Base-by-base conservation (phyloP, 2,329 filamentous ascomycete species). In the Gremmenia infestans region DNA sequence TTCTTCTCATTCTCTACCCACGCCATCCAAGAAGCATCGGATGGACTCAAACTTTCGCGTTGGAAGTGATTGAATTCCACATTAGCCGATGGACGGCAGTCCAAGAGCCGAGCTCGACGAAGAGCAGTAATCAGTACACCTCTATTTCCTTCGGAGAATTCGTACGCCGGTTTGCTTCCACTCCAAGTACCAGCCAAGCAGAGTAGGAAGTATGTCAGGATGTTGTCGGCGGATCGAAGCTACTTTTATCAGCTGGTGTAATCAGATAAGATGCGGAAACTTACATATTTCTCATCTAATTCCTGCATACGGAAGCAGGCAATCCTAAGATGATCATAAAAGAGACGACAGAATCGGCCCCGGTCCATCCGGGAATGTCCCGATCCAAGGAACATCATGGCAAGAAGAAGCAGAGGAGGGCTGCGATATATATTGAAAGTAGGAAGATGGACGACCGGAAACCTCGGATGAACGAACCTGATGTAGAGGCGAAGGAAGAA, bases 381-480 rank as follows among this genome's bases (percentile, higher is more conserved):
- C 12, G 65, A 66, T 3, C 66, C 66, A 7, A 68, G 57, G 45
- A 68, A 66, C 64, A 67, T 67, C 65, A 68, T 68, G 2, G 62
- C 59, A 2, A 65, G 49, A 5, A 68, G 50, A 17, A 68, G 53
- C 3, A 67, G 50, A 36, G 64, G 64, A 42, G 62, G 57, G 25
- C 57, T 55, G 17, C 51, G 58, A 39, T 66, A 67, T 3, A 67
- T 57, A 43, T 67, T 55, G 28, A 68, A 67, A 8, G 66, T 67
- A 8, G 66, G 66, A 11, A 67, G 53, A 48, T 68, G 65, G 11
- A 66, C 48, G 14, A 67, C 55, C 6, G 64, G 61, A 54, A 64
- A 67, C 49, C 65, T 50, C 0, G 66, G 63, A 49, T 68, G 65
- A 3, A 68, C 51, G 48, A 65, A 63, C 43, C 61, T 54, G 4